Percentiles rank a stretch among this genome's conserved stretches.
These are phyloP conservation scores for Canavalia ensiformis DNA, from an alignment of 306 rosid species.

Conservation along the genomic window DNA sequence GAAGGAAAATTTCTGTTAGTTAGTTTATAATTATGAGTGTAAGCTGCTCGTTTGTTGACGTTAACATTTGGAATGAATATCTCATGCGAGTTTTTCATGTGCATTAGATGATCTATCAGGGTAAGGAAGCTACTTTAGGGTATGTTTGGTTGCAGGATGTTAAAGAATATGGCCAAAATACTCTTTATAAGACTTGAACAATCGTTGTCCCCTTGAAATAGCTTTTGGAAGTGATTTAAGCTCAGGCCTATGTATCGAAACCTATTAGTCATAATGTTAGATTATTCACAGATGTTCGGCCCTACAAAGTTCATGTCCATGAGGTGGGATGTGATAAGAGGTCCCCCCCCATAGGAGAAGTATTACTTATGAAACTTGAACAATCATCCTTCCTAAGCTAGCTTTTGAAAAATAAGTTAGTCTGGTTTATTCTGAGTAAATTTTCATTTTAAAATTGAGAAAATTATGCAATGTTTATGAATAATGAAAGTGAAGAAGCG, in stretches of 20 bases:
- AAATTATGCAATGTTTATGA: background rate
- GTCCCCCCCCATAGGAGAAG: too few species aligned
- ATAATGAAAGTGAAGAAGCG: background rate
- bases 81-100: background rate
- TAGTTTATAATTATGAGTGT: background rate
- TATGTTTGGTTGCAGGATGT: constrained; percentile 22
- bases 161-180: background rate
- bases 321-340: too few species aligned
- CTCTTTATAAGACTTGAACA: too few species aligned
- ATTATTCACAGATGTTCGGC: too few species aligned
- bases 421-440: background rate
- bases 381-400: too few species aligned
- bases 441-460: background rate
- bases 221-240: too few species aligned
- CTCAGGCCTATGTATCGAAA: too few species aligned
- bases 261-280: too few species aligned
- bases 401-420: too few species aligned
- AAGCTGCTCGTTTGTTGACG: background rate
- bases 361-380: too few species aligned
- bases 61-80: background rate
- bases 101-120: background rate
- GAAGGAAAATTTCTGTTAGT: background rate
- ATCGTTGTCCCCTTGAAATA: too few species aligned
- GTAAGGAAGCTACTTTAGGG: constrained; percentile 7
- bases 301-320: too few species aligned